Base-by-base conservation (phyloP, 2,329 filamentous ascomycete genomes). In the Venturiaceae sp. region DNA sequence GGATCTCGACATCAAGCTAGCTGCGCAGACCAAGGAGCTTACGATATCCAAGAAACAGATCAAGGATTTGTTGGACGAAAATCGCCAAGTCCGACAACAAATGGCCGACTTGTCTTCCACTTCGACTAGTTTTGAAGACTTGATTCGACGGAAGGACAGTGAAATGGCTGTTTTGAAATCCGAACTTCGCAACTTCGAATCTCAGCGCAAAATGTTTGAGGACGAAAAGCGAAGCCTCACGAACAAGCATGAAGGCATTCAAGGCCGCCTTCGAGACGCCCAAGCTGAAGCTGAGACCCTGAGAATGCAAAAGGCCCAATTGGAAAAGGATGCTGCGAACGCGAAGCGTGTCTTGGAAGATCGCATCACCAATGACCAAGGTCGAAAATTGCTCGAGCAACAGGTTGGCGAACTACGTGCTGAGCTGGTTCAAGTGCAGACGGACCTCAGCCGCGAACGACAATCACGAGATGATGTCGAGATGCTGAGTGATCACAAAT, bases 391-490 rank as follows among this genome's bases (percentile, higher is more conserved):
- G 55, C 80, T 97, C 6, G 90, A 96, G 69, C 80, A 86, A 26
- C 94, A 99, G 69, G 88, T 95, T 63, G 85, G 88, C 60, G 88
- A 92, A 63, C 81, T 97, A 60, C 96, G 96, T 71, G 79, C 84
- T 6, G 85, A 96, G 67, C 79, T 97, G 1, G 94, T 90, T 72
- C 83, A 89, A 63, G 83, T 88, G 0, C 91, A 96, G 71, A 87
- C 87, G 68, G 92, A 97, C 62, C 80, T 97, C 34, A 96, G 91
- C 68, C 83, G 90, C 36, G 94, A 96, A 69, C 84, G 90, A 3
- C 92, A 97, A 71, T 97, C 92, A 16, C 84, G 94, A 59, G 92
- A 96, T 64, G 94, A 99, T 68, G 91, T 96, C 28, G 86, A 92
- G 63, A 83, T 95, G 64, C 86, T 97, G 59, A 85, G 89, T 4